Evolutionary conservation across 495 filamentous ascomycete genomes (phyloP).

Genomic region (Peziza echinospora): DNA sequence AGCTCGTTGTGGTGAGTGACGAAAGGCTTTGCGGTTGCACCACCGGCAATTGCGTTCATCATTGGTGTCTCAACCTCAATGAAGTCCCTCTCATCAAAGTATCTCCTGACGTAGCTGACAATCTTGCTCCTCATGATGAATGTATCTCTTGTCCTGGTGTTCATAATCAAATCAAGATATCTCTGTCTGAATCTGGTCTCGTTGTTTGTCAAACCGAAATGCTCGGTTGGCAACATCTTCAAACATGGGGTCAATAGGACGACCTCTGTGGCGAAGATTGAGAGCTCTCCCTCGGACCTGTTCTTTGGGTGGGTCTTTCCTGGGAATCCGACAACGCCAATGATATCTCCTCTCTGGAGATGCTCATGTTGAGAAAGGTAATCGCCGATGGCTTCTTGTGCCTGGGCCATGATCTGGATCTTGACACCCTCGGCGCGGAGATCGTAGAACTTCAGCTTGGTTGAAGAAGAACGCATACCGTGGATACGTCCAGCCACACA

Average conservation of each 20-base stretch:
- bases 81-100: constrained; percentile 39
- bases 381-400: constrained; percentile 35
- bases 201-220: constrained; percentile 85
- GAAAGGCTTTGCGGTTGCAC: constrained; percentile 91
- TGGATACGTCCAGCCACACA: constrained; percentile 69
- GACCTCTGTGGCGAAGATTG: constrained; percentile 76
- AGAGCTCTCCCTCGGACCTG: constrained; percentile 57
- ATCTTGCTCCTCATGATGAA: constrained; percentile 51
- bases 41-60: constrained; percentile 89
- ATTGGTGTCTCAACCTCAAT: constrained; percentile 94
- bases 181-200: constrained; percentile 80
- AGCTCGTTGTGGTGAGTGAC: constrained; percentile 86
- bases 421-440: constrained; percentile 63
- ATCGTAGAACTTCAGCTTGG: constrained; percentile 86
- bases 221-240: constrained; percentile 76
- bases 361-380: constrained; percentile 52
- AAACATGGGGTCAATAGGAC: constrained; percentile 74
- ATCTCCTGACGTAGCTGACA: not conserved
- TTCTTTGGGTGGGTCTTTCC: constrained; percentile 80
- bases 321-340: constrained; percentile 71
- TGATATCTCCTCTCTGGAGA: constrained; percentile 74
- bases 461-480: constrained; percentile 60
- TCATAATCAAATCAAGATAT: constrained; percentile 92
- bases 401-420: constrained; percentile 81
- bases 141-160: constrained; percentile 57